phyloP scores from a whole-genome alignment of 2,329 filamentous ascomycete genomes.

The Arthrobotrys entomopaga region DNA sequence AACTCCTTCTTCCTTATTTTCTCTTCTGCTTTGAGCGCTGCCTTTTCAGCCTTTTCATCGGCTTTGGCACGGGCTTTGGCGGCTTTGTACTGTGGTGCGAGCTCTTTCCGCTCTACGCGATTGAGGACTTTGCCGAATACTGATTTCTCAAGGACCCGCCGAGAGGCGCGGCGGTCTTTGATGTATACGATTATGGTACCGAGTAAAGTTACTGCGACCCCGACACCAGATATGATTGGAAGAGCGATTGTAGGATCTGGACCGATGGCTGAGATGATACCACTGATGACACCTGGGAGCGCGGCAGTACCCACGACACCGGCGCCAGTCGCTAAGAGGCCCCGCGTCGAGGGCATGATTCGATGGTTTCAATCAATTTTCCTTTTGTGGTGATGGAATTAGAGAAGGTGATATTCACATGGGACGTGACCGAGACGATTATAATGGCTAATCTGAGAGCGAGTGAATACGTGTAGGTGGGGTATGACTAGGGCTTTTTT shows the following conservation, averaged over 20 bases:
- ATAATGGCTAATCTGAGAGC: too few species aligned
- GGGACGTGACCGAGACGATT: too few species aligned
- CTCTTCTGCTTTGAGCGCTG: constrained; percentile 27
- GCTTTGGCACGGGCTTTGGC: constrained; percentile 35
- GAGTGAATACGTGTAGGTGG: too few species aligned
- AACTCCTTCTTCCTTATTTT: constrained; percentile 20
- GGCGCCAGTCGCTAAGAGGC: constrained; percentile 15
- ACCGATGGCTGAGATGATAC: not conserved
- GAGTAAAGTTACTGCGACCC: constrained; percentile 9
- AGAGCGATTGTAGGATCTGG: constrained; percentile 9
- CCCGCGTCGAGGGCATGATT: constrained; percentile 20
- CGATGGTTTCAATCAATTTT: not conserved
- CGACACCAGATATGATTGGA: constrained; percentile 6
- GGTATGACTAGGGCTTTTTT: too few species aligned
- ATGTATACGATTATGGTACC: constrained; percentile 35
- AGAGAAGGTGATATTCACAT: not conserved
- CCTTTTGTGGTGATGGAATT: not conserved
- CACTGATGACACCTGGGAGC: not conserved
- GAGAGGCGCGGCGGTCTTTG: constrained; percentile 44
- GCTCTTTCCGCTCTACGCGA: constrained; percentile 26
- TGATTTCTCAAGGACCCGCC: constrained; percentile 41
- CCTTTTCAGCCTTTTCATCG: constrained; percentile 33
- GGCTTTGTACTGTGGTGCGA: constrained; percentile 27
- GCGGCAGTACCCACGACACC: not conserved
- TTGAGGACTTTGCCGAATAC: constrained; percentile 49